Evolutionary conservation across 306 rosid species (phyloP).

Genomic region (Begonia loranthoides): DNA sequence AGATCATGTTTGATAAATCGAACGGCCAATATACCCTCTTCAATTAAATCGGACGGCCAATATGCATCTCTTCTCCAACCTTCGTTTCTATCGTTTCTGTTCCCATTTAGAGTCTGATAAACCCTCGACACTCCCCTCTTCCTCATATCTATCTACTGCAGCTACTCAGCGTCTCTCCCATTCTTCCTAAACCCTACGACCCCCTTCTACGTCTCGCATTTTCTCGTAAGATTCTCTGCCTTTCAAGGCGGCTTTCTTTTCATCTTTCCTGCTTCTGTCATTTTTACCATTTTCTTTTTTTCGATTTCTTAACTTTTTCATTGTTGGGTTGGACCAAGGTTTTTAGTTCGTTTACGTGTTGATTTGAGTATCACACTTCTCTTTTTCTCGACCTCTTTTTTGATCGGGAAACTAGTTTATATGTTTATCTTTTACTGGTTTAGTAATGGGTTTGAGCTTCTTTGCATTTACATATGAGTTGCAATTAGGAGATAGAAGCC

Average conservation of each 20-base stretch:
- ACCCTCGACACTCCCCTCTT: background rate
- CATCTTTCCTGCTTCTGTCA: too few relatives aligned
- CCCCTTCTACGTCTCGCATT: slow-evolving; percentile 11
- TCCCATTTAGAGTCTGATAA: background rate
- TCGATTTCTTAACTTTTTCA: too few relatives aligned
- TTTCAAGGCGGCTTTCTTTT: background rate
- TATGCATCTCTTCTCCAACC: background rate
- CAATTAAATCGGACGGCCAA: too few relatives aligned
- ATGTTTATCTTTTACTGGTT: background rate
- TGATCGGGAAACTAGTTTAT: background rate
- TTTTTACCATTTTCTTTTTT: too few relatives aligned
- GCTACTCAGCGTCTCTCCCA: background rate
- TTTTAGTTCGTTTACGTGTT: background rate
- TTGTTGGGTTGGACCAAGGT: too few relatives aligned
- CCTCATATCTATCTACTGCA: too few relatives aligned
- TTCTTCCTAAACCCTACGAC: slow-evolving; percentile 12
- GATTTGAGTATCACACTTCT: background rate
- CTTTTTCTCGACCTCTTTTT: too few relatives aligned
- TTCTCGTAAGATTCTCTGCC: slow-evolving; percentile 8
- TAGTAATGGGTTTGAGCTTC: too few relatives aligned
- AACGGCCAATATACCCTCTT: slow-evolving; percentile 13
- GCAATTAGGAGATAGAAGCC: too few relatives aligned
- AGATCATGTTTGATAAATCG: slow-evolving; percentile 1
- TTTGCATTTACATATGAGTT: too few relatives aligned
- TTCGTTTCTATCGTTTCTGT: background rate